Percentiles rank a stretch among this genome's conserved stretches.
Conservation (phyloP, 345 rosid genomes). For the Theobroma cacao region DNA sequence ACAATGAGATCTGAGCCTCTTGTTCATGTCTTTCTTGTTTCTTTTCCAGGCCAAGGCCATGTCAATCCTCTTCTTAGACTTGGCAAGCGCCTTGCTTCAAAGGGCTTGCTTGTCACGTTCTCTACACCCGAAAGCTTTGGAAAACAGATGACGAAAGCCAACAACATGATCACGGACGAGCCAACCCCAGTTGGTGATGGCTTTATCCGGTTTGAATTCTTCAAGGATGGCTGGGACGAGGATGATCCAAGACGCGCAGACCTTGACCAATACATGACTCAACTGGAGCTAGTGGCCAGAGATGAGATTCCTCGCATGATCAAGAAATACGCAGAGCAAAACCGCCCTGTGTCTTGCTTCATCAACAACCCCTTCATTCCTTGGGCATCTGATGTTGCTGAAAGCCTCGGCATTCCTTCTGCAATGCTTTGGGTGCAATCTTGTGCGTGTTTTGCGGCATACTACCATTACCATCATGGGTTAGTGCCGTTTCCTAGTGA, state of each 20-base stretch:
- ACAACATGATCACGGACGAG: slow-evolving; percentile 40
- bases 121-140: slow-evolving; percentile 48
- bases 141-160: slow-evolving; percentile 47
- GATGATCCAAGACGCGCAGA: slow-evolving; percentile 43
- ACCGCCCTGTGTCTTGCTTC: slow-evolving; percentile 71
- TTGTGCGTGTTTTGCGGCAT: slow-evolving; percentile 66
- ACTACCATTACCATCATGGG: slow-evolving; percentile 57
- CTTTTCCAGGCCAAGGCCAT: slow-evolving; percentile 87
- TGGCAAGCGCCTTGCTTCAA: slow-evolving; percentile 75
- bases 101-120: slow-evolving; percentile 73
- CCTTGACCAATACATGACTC: slow-evolving; percentile 35
- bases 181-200: slow-evolving; percentile 61
- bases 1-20: slow-evolving; percentile 41
- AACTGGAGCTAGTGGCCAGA: slow-evolving; percentile 53
- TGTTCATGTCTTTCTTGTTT: slow-evolving; percentile 66
- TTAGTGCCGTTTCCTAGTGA: slow-evolving; percentile 56
- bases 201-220: slow-evolving; percentile 65
- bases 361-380: slow-evolving; percentile 84
- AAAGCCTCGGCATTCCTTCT: slow-evolving; percentile 62
- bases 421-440: slow-evolving; percentile 96
- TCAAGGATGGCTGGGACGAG: slow-evolving; percentile 59
- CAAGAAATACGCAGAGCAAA: slow-evolving; percentile 38
- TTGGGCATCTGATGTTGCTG: slow-evolving; percentile 84
- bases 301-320: slow-evolving; percentile 46
- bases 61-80: slow-evolving; percentile 79